Evolutionary conservation across 78 protist species (phyloP), one percentile per base, ranked within the genome.

Genomic region (Dictyostelium firmibasis): DNA sequence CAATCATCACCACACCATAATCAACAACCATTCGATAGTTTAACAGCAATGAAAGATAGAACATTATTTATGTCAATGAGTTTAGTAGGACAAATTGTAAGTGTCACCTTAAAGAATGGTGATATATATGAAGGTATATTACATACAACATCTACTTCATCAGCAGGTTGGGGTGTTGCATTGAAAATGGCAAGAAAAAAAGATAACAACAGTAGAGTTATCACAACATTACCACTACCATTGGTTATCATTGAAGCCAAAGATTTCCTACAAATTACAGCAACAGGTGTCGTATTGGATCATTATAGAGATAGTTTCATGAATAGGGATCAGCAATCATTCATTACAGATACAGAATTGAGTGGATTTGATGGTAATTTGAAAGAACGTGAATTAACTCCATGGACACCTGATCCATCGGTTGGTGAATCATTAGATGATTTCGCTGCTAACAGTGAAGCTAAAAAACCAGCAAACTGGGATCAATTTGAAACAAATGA

Each of bases 401-500:
- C 91, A 62, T 84, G 96, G 92, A 50, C 83, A 18, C 70, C 91
- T 0, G 92, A 79, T 9, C 69, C 53, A 25, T 23, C 14, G 2
- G 69, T 14, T 1, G 78, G 70, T 14, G 96, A 79, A 47, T 43
- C 72, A 7, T 20, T 82, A 0, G 92, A 92, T 18, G 91, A 33
- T 50, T 53, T 33, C 43, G 35, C 25, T 50, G 43, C 44, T 2
- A 72, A 27, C 23, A 18, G 9, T 7, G 50, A 84, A 27, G 77
- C 31, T 23, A 53, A 44, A 14, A 72, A 72, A 72, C 79, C 79
- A 13, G 23, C 79, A 13, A 72, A 72, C 18, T 96, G 97, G 97
- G 97, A 96, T 82, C 97, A 96, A 78, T 96, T 96, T 25, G 91
- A 93, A 70, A 81, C 96, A 87, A 96, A 96, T 72, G 93, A 92